Evolutionary conservation across 78 protist genomes (phyloP), one percentile per base, ranked within the genome.

Genomic region (Dictyostelium brefeldianum): DNA sequence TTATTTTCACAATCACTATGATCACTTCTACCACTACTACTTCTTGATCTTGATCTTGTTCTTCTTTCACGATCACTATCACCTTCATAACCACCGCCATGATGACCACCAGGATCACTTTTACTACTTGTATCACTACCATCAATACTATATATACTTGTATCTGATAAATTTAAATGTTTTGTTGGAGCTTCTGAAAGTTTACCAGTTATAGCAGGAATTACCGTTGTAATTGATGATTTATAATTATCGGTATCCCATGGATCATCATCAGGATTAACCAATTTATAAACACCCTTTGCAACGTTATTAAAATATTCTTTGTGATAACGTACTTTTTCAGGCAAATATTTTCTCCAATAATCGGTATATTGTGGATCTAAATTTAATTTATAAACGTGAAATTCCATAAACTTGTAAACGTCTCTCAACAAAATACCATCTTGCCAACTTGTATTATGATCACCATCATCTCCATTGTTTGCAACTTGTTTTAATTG

Each of bases 331-430:
- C 25, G n/a, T 59, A 59, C 2, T 59, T 14, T 59, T 31, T 59
- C 69, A n/a, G 69, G 69, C 25, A 59, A 8, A 59, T 59, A 59
- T 22, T 59, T 59, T 59, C 69, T 59, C 69, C 69, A 59, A n/a
- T 59, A 59, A 22, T 22, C 25, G n/a, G n/a, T 17, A n/a, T 59
- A 59, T 2, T 59, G 69, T 7, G 7, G 29, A 22, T 59, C 69
- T 59, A 59, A 59, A 59, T 29, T 11, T 3, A 59, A 22, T 1
- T 22, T 59, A 59, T 18, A 9, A 22, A 8, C 25, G 25, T 59
- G 69, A n/a, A 59, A 29, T 59, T 22, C 69, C 69, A 59, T 59
- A 59, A 22, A 59, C 15, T 59, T 59, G 25, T 59, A 59, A n/a
- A 59, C 25, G n/a, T 59, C 69, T 59, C n/a, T 59, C 9, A 29